Percentiles rank a stretch among this genome's conserved stretches.
These are phyloP conservation scores for Cantharellus cinnabarinus DNA, from an alignment of 768 basidiomycete species.

Conservation along the genomic window DNA sequence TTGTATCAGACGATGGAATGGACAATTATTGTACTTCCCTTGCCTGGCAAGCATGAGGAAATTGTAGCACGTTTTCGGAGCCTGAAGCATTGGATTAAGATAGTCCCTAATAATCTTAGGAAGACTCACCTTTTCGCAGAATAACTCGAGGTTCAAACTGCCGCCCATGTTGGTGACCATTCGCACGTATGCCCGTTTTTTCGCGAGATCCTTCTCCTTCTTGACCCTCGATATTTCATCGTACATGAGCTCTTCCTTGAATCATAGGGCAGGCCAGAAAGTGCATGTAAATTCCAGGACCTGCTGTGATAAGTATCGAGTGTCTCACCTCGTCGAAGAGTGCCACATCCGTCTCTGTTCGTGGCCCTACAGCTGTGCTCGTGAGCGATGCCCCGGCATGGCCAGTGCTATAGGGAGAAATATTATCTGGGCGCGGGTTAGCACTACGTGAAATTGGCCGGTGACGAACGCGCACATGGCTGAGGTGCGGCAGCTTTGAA, in stretches of 20 bases:
- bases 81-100: slow-evolving; percentile 24
- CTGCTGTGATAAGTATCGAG: not conserved
- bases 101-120: not conserved
- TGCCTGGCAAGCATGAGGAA: slow-evolving; percentile 82
- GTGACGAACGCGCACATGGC: not conserved
- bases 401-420: slow-evolving; percentile 81
- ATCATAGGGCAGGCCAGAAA: not conserved
- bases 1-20: slow-evolving; percentile 86
- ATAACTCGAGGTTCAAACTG: slow-evolving; percentile 66
- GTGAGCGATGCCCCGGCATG: slow-evolving; percentile 84
- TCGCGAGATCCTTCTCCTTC: slow-evolving; percentile 85
- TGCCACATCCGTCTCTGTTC: slow-evolving; percentile 48
- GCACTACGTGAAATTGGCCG: not conserved
- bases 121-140: slow-evolving; percentile 56
- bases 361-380: slow-evolving; percentile 74
- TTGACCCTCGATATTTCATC: slow-evolving; percentile 79
- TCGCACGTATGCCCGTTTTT: slow-evolving; percentile 86
- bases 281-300: not conserved
- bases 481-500: not conserved
- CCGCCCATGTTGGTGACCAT: slow-evolving; percentile 77
- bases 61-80: slow-evolving; percentile 97
- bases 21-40: slow-evolving; percentile 74
- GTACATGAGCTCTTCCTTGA: slow-evolving; percentile 89
- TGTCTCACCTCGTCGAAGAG: slow-evolving; percentile 74
- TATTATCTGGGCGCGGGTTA: slow-evolving; percentile 38